Conservation (phyloP, 352 stramenopile genomes). For the Globisporangium echinulatum region DNA sequence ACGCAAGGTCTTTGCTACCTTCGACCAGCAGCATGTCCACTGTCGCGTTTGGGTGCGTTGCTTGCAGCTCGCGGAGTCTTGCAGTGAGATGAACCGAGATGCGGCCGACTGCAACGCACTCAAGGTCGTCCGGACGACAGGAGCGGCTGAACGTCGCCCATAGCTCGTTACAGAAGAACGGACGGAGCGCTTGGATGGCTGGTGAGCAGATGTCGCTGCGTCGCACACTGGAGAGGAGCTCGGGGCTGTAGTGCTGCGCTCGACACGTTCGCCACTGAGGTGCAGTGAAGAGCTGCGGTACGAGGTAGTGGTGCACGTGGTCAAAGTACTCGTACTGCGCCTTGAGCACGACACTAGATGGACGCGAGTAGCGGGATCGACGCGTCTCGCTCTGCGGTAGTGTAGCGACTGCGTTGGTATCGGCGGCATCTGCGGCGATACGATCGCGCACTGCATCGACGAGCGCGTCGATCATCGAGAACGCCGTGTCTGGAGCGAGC, state of each 20-base stretch:
- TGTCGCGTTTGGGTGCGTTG: neutral
- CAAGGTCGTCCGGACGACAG: neutral
- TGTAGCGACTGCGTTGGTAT: neutral
- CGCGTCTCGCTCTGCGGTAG: neutral
- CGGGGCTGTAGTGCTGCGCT: constrained; percentile 5
- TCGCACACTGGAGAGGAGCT: neutral
- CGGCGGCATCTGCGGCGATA: neutral
- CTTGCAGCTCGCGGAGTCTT: neutral
- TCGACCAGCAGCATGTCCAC: constrained; percentile 10
- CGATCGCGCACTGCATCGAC: neutral
- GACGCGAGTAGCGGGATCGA: neutral
- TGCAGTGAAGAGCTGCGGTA: constrained; percentile 1
- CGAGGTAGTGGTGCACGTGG: constrained; percentile 13
- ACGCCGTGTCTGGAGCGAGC: neutral
- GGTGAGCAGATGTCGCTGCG: constrained; percentile 7
- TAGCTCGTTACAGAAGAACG: constrained; percentile 12
- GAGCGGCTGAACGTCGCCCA: constrained; percentile 6
- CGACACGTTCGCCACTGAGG: constrained; percentile 6
- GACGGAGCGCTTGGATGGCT: neutral
- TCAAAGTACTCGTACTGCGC: constrained; percentile 7
- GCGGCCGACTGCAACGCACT: neutral
- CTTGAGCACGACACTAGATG: neutral
- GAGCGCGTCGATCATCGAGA: neutral
- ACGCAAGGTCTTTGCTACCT: constrained; percentile 3
- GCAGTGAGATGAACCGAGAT: neutral